A percentile compares a stretch with the other conserved stretches of the same genome.
phyloP scores from a whole-genome alignment of 1,284 basidiomycete species.

The Heterobasidion parviporum region DNA sequence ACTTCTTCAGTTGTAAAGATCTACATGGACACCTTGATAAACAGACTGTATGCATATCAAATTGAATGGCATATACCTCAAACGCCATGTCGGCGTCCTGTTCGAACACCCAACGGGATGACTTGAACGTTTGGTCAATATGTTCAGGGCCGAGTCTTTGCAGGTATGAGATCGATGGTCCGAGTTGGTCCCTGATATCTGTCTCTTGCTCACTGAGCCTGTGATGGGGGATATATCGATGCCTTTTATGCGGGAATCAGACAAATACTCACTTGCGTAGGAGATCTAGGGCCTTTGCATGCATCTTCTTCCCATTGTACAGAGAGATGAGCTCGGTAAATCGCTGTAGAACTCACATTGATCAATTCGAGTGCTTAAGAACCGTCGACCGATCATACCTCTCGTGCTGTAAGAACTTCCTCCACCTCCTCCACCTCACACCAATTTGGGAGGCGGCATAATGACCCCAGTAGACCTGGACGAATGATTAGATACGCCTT shows the following conservation, averaged over 20 bases:
- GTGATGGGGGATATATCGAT: background rate
- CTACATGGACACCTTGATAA: conserved; percentile 27
- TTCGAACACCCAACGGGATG: conserved; percentile 81
- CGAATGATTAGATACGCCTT: conserved; percentile 85
- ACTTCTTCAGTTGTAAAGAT: conserved; percentile 95
- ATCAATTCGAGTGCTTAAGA: background rate
- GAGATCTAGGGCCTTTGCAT: conserved; percentile 78
- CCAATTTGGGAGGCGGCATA: conserved; percentile 94
- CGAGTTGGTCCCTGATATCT: conserved; percentile 73
- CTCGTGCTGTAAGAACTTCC: conserved; percentile 72
- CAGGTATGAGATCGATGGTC: conserved; percentile 83
- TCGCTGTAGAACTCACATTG: conserved; percentile 48
- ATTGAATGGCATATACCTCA: conserved; percentile 39
- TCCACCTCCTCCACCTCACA: conserved; percentile 96
- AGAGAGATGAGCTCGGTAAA: conserved; percentile 85
- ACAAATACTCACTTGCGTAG: conserved; percentile 59
- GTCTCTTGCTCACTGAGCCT: conserved; percentile 78
- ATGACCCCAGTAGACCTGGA: conserved; percentile 76
- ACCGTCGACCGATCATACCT: conserved; percentile 41
- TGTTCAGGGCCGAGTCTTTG: conserved; percentile 84
- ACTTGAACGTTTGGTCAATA: conserved; percentile 71
- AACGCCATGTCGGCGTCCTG: conserved; percentile 67
- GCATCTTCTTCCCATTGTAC: conserved; percentile 95
- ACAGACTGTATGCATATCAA: background rate
- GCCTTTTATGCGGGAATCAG: background rate